phyloP scores from a whole-genome alignment of 129 eudicot species.

The Artemisia annua region DNA sequence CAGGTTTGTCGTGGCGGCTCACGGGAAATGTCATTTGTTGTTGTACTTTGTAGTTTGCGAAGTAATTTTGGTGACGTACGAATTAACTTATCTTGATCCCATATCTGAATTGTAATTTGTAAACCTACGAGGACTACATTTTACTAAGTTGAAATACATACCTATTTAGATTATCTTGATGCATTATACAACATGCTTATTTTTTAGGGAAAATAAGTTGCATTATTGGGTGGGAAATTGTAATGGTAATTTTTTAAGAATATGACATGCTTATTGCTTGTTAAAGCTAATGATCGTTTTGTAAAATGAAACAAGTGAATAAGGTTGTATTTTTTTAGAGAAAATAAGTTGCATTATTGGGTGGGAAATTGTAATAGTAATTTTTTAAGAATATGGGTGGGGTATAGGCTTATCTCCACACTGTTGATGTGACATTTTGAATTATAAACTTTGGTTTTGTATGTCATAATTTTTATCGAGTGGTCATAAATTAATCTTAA shows the following conservation, averaged over 20 bases:
- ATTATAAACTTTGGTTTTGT: slow-evolving; percentile 1
- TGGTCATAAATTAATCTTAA: slow-evolving; percentile 30
- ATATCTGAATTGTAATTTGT: too few species aligned
- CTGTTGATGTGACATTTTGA: slow-evolving; percentile 36
- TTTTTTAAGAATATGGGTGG: slow-evolving; percentile 18
- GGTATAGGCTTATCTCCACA: slow-evolving; percentile 35
- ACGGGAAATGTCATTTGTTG: too few species aligned
- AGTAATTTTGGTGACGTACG: too few species aligned
- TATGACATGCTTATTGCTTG: too few species aligned
- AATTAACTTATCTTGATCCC: too few species aligned
- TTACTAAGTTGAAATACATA: too few species aligned
- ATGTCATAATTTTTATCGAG: slow-evolving; percentile 16
- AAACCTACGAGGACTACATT: too few species aligned
- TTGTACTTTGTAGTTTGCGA: too few species aligned
- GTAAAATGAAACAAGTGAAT: background rate
- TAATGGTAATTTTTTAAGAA: slow-evolving; percentile 6
- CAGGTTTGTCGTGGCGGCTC: too few species aligned
- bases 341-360: slow-evolving; percentile 15
- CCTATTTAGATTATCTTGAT: background rate
- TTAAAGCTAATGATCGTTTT: too few species aligned
- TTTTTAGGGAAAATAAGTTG: background rate
- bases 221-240: slow-evolving; percentile 21
- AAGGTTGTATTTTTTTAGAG: background rate
- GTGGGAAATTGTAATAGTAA: background rate
- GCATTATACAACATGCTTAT: too few species aligned